phyloP scores from a whole-genome alignment of 1,284 basidiomycete genomes.

The Malassezia equina region DNA sequence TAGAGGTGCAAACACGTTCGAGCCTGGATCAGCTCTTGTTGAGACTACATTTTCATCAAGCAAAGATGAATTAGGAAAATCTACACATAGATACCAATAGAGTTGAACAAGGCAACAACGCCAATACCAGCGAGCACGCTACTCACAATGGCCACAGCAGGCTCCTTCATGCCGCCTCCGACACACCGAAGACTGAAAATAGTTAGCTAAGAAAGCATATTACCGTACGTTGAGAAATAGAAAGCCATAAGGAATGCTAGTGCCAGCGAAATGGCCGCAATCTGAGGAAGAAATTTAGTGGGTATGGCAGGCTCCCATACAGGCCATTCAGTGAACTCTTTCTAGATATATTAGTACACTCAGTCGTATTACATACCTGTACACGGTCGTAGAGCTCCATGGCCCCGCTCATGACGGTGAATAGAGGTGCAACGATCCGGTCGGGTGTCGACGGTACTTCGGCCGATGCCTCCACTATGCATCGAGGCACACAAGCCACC shows the following conservation, averaged over 20 bases:
- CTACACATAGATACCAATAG: constrained; percentile 40
- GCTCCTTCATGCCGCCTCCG: constrained; percentile 19
- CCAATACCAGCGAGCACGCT: constrained; percentile 36
- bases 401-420: neutral
- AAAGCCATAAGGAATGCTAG: constrained; percentile 32
- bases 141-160: constrained; percentile 21
- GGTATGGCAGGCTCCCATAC: constrained; percentile 26
- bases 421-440: neutral
- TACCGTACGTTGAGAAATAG: constrained; percentile 36
- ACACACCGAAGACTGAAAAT: constrained; percentile 24
- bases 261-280: constrained; percentile 27
- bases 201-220: neutral
- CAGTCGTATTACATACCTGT: neutral
- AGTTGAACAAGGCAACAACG: constrained; percentile 37
- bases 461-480: constrained; percentile 4
- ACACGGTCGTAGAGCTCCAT: neutral
- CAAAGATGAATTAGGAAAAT: neutral
- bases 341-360: neutral
- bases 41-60: no score
- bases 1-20: no score
- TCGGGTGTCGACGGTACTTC: neutral
- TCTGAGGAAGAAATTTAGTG: constrained; percentile 21
- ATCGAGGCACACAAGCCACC: neutral
- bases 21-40: no score
- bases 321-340: neutral